Conservation (phyloP, 169 alveolate species). For the Eimeria sp. region DNA sequence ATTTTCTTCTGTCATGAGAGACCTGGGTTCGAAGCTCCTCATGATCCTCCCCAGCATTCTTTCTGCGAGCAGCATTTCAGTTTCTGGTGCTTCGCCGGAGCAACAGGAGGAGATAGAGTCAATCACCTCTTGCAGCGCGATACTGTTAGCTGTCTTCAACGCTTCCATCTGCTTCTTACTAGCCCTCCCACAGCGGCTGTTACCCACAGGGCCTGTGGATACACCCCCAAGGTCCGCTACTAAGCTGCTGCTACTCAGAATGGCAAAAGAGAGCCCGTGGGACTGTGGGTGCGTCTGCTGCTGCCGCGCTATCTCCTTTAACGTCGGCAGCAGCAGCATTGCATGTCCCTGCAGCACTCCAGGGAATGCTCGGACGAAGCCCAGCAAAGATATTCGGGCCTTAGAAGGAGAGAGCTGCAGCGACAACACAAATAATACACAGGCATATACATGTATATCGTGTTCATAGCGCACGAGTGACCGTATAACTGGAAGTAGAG, state of each 20-base stretch:
- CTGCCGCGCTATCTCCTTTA: conserved; percentile 70
- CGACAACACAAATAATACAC: background rate
- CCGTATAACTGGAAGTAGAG: background rate
- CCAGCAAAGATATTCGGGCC: conserved; percentile 67
- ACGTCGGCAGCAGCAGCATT: conserved; percentile 57
- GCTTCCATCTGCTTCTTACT: conserved; percentile 57
- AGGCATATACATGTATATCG: background rate
- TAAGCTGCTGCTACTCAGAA: conserved; percentile 58
- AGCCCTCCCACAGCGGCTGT: background rate
- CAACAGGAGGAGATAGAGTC: conserved; percentile 61
- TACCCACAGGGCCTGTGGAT: background rate
- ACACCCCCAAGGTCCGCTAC: background rate
- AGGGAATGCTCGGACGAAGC: conserved; percentile 49
- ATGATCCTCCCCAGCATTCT: conserved; percentile 64
- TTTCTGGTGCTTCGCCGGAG: conserved; percentile 64
- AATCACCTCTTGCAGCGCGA: conserved; percentile 31
- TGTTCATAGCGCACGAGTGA: no score
- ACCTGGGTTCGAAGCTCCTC: conserved; percentile 42
- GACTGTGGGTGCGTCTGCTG: conserved; percentile 64
- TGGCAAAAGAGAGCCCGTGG: conserved; percentile 51
- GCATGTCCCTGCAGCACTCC: conserved; percentile 66
- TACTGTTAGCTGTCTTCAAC: conserved; percentile 42
- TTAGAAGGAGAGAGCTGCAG: conserved; percentile 51
- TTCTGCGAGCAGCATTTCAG: conserved; percentile 47
- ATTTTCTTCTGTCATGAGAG: conserved; percentile 1